phyloP scores from a whole-genome alignment of 257 asterid species.

The Solanum chilense region DNA sequence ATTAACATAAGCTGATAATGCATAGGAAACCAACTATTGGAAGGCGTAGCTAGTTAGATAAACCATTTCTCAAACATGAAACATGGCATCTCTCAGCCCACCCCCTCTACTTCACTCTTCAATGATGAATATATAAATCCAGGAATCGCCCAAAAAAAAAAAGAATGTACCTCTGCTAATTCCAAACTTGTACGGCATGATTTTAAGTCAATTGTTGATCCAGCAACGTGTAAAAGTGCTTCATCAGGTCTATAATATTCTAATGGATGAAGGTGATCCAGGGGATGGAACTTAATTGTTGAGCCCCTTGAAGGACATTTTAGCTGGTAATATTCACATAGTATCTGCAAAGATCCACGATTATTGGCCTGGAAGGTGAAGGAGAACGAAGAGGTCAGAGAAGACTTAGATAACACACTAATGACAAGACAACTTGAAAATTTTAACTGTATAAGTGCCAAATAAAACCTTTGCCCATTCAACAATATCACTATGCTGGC shows the following conservation, averaged over 20 bases:
- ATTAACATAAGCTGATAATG: background rate
- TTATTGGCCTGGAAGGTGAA: constrained; percentile 53
- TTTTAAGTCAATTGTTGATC: constrained; percentile 72
- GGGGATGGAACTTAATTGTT: constrained; percentile 67
- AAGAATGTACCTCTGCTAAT: constrained; percentile 66
- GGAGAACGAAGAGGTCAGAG: background rate
- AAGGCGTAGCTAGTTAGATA: background rate
- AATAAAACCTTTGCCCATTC: constrained; percentile 91
- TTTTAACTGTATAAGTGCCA: background rate
- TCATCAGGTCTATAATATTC: constrained; percentile 84
- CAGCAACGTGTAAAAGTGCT: constrained; percentile 54
- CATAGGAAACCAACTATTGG: background rate
- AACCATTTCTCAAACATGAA: background rate
- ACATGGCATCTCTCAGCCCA: background rate
- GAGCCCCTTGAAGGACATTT: constrained; percentile 73
- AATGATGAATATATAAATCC: background rate
- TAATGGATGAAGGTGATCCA: constrained; percentile 89
- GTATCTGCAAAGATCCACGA: constrained; percentile 77
- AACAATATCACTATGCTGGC: constrained; percentile 74
- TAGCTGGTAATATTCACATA: constrained; percentile 68
- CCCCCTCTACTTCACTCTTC: background rate
- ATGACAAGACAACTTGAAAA: background rate
- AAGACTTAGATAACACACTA: constrained; percentile 3
- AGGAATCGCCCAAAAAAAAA: background rate
- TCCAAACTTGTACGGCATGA: constrained; percentile 86